Evolutionary conservation across 2,329 filamentous ascomycete genomes (phyloP).

Genomic region (Penicillium sp.): DNA sequence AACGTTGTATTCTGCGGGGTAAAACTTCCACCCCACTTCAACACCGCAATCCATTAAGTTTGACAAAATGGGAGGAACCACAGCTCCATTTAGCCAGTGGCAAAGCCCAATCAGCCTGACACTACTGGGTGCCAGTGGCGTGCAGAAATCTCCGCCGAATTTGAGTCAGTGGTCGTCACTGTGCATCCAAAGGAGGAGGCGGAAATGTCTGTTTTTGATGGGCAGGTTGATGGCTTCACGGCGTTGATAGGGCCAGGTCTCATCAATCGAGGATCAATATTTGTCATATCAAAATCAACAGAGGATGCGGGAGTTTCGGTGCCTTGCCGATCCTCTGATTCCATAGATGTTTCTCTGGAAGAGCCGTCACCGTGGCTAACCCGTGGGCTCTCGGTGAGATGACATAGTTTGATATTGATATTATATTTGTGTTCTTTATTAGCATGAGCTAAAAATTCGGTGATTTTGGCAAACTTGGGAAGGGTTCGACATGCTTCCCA

Average conservation of each 20-base stretch:
- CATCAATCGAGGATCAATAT: conserved; percentile 19
- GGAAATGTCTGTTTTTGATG: conserved; percentile 2
- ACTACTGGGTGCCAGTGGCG: conserved; percentile 20
- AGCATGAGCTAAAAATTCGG: conserved; percentile 17
- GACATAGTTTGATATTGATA: conserved; percentile 16
- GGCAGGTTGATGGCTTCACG: conserved; percentile 3
- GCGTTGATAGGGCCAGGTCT: conserved; percentile 4
- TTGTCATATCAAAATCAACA: conserved; percentile 14
- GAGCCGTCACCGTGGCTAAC: conserved; percentile 11
- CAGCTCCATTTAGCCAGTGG: conserved; percentile 38
- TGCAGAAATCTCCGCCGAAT: conserved; percentile 5
- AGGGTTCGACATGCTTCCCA: conserved; percentile 12
- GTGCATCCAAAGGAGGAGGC: conserved; percentile 1
- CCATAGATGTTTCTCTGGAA: conserved; percentile 10
- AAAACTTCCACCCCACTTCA: neutral
- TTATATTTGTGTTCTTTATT: conserved; percentile 14
- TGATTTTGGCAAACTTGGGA: conserved; percentile 18
- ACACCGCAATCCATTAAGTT: neutral
- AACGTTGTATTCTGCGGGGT: neutral
- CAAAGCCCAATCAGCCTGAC: conserved; percentile 34
- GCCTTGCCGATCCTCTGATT: conserved; percentile 9
- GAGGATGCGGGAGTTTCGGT: conserved; percentile 21
- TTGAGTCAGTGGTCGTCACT: conserved; percentile 4
- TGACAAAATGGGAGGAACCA: neutral
- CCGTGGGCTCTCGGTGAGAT: conserved; percentile 9